Conservation (phyloP, 768 basidiomycete species). For the Pleurotus ostreatus region DNA sequence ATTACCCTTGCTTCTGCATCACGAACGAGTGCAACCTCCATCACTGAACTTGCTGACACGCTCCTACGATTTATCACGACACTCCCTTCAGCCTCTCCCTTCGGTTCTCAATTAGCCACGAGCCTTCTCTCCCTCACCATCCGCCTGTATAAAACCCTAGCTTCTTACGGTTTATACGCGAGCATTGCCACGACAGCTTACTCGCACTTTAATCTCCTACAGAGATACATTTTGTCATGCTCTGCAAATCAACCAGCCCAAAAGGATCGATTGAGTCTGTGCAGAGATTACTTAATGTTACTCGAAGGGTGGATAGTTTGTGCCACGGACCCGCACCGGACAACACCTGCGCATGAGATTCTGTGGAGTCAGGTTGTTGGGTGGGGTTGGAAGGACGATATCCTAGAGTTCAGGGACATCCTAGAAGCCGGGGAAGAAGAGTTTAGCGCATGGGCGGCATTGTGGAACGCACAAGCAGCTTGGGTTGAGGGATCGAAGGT, state of each 20-base stretch:
- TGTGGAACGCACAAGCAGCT: conserved; percentile 53
- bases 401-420: conserved; percentile 34
- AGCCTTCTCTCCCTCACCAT: conserved; percentile 56
- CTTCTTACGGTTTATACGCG: conserved; percentile 75
- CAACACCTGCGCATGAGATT: conserved; percentile 82
- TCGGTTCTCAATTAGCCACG: conserved; percentile 38
- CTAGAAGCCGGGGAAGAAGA: conserved; percentile 27
- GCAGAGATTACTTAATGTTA: conserved; percentile 52
- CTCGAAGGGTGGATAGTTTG: conserved; percentile 75
- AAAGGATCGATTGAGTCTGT: conserved; percentile 18
- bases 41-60: conserved; percentile 56
- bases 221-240: conserved; percentile 38
- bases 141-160: conserved; percentile 59
- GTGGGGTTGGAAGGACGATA: conserved; percentile 69
- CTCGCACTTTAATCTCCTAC: conserved; percentile 50
- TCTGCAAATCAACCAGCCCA: conserved; percentile 17
- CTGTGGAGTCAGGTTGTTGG: conserved; percentile 84
- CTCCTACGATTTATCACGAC: conserved; percentile 69
- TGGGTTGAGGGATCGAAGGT: conserved; percentile 78
- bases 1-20: conserved; percentile 58
- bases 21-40: conserved; percentile 56
- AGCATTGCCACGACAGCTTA: conserved; percentile 63
- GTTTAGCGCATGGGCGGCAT: conserved; percentile 40
- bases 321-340: conserved; percentile 87
- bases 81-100: conserved; percentile 41